Evolutionary conservation across 2,329 filamentous ascomycete genomes (phyloP).

Genomic region (Akanthomyces lecanii): DNA sequence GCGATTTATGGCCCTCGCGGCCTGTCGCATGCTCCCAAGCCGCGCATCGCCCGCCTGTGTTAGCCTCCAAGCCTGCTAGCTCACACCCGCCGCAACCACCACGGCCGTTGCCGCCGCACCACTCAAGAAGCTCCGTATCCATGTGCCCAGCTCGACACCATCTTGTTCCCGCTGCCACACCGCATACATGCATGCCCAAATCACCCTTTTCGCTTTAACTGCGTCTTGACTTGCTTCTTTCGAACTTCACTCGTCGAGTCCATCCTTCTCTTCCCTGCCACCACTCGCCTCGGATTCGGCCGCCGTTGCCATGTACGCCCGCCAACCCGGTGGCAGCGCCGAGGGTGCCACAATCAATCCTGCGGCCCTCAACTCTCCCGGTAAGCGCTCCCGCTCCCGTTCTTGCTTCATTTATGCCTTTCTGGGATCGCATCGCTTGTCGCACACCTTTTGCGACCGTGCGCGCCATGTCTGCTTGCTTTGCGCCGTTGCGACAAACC

Average conservation of each 20-base stretch:
- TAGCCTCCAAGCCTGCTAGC: conserved; percentile 6
- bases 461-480: conserved; percentile 14
- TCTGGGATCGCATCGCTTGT: conserved; percentile 18
- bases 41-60: conserved; percentile 8
- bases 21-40: not conserved
- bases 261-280: conserved; percentile 20
- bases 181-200: conserved; percentile 16
- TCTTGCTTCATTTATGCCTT: not conserved
- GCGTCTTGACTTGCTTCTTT: conserved; percentile 4
- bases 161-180: conserved; percentile 14
- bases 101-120: conserved; percentile 17
- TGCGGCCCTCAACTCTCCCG: conserved; percentile 74
- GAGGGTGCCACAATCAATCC: conserved; percentile 89
- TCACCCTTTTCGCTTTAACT: conserved; percentile 1
- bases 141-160: conserved; percentile 19
- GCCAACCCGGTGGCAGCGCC: conserved; percentile 65
- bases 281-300: conserved; percentile 20
- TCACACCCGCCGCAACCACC: conserved; percentile 10
- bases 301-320: conserved; percentile 34
- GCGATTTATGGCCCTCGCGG: not conserved
- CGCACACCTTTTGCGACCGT: conserved; percentile 13
- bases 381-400: conserved; percentile 46
- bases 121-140: conserved; percentile 14
- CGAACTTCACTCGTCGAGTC: conserved; percentile 1
- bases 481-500: conserved; percentile 7